Conservation (phyloP, 148 eudicot species). For the Heliosperma pusillum region DNA sequence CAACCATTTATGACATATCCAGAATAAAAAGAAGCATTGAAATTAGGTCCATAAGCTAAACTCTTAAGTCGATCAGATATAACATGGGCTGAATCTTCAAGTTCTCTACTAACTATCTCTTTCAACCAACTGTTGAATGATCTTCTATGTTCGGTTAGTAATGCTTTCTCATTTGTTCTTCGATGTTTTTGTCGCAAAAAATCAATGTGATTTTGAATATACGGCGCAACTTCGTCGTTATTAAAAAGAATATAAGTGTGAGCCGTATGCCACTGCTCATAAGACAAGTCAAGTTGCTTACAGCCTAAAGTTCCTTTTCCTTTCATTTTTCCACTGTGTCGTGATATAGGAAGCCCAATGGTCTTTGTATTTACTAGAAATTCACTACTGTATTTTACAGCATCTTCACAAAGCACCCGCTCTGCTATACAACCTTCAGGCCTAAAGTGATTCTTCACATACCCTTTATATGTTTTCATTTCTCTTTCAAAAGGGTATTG, state of each 20-base stretch:
- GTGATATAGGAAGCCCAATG: background rate
- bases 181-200: background rate
- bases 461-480: constrained; percentile 7
- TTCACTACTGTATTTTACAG: background rate
- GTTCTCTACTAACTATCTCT: background rate
- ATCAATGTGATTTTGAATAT: background rate
- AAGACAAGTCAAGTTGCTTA: background rate
- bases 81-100: background rate
- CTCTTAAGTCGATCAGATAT: no score
- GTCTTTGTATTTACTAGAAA: background rate
- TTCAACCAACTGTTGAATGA: background rate
- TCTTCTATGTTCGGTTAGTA: background rate
- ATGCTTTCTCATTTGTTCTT: background rate
- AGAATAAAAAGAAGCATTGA: background rate
- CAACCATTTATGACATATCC: background rate
- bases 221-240: background rate
- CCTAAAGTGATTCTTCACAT: background rate
- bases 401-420: background rate
- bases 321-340: background rate
- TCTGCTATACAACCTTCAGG: no score
- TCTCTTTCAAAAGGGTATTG: no score
- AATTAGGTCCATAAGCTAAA: background rate
- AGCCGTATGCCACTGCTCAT: no score
- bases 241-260: no score
- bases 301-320: background rate